Percentiles rank a stretch among this genome's conserved stretches.
These are phyloP conservation scores for Microsporum ferrugineum DNA, from an alignment of 2,329 filamentous ascomycete genomes.

Conservation along the genomic window DNA sequence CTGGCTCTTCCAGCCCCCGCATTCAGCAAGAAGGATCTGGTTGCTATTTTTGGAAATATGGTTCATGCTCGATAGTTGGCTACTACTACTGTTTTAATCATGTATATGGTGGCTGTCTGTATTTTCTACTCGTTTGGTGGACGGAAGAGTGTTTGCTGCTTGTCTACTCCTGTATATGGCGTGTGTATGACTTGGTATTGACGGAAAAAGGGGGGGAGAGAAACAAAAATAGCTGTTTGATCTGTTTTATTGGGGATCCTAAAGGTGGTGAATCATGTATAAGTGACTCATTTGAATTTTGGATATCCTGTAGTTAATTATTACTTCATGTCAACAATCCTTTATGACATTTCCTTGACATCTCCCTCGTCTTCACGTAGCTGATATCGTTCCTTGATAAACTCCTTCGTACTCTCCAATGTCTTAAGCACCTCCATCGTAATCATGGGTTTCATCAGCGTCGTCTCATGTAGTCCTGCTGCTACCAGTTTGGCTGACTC, in stretches of 20 bases:
- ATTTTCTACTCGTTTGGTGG: background rate
- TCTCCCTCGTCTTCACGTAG: background rate
- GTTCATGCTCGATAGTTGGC: no score
- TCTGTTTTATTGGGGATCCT: background rate
- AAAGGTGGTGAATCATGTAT: background rate
- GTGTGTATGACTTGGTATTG: background rate
- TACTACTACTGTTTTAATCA: no score
- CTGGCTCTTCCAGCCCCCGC: background rate
- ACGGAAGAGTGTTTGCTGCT: background rate
- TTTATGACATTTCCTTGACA: background rate
- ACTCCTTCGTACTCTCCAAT: background rate
- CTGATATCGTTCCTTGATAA: background rate
- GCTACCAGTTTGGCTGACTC: constrained; percentile 1
- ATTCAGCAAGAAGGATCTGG: background rate
- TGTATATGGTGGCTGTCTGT: background rate
- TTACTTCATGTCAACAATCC: background rate
- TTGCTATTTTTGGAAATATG: background rate
- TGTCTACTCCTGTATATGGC: background rate
- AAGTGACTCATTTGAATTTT: background rate
- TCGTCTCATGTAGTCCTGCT: background rate
- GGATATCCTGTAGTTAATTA: background rate
- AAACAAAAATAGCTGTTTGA: background rate
- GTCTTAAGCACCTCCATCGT: constrained; percentile 1
- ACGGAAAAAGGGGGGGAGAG: background rate
- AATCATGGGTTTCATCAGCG: constrained; percentile 4